Conservation (phyloP, 2,329 filamentous ascomycete genomes). For the Podosphaera aphanis region DNA sequence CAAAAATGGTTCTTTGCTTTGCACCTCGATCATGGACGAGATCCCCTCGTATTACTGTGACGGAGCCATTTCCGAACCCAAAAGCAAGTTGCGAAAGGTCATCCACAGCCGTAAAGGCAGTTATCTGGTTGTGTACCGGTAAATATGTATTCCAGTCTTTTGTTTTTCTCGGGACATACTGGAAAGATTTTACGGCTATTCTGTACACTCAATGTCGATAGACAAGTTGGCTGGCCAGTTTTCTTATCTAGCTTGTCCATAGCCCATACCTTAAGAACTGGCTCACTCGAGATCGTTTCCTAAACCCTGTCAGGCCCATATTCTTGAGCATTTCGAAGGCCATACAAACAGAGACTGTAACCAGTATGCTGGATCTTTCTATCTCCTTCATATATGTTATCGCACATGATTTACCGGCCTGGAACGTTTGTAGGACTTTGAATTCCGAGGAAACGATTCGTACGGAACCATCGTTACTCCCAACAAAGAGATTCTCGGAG, state of each 20-base stretch:
- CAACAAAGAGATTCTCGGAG: slow-evolving; percentile 73
- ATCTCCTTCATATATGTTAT: slow-evolving; percentile 87
- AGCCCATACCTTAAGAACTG: slow-evolving; percentile 90
- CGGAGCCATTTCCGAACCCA: slow-evolving; percentile 84
- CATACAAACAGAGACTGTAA: slow-evolving; percentile 44
- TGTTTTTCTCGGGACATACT: slow-evolving; percentile 23
- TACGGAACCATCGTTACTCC: slow-evolving; percentile 62
- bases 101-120: slow-evolving; percentile 66
- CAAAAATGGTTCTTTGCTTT: slow-evolving; percentile 81
- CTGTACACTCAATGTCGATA: slow-evolving; percentile 65
- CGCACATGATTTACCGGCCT: slow-evolving; percentile 54
- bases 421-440: slow-evolving; percentile 70
- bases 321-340: not conserved
- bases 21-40: slow-evolving; percentile 87
- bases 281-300: slow-evolving; percentile 74
- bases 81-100: slow-evolving; percentile 84
- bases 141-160: not conserved
- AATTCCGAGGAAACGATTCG: slow-evolving; percentile 72
- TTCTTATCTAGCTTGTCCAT: slow-evolving; percentile 87
- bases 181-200: slow-evolving; percentile 86
- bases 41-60: slow-evolving; percentile 82
- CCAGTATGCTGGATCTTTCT: slow-evolving; percentile 61
- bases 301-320: slow-evolving; percentile 19
- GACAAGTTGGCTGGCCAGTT: slow-evolving; percentile 66
- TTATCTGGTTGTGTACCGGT: slow-evolving; percentile 31